phyloP scores from a whole-genome alignment of 225 moss, liverwort and hornwort genomes.

The Pseudoscleropodium purum region DNA sequence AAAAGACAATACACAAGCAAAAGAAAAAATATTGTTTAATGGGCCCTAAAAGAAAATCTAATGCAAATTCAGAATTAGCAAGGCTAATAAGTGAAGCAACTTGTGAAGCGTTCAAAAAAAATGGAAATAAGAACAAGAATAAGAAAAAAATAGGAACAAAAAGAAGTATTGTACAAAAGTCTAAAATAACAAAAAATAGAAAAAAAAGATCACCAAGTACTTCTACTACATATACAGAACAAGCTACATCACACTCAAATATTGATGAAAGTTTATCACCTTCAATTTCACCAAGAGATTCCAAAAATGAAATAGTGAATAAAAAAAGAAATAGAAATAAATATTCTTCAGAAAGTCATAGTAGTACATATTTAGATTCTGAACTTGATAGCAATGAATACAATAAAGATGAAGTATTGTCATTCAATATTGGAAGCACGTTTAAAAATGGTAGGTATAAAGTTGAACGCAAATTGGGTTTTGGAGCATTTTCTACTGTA shows the following conservation, averaged over 20 bases:
- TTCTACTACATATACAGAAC: background rate
- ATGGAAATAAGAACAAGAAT: background rate
- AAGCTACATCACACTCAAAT: background rate
- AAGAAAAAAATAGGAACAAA: background rate
- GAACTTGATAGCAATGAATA: background rate
- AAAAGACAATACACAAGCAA: background rate
- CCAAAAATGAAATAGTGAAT: background rate
- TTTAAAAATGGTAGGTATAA: slow-evolving; percentile 28
- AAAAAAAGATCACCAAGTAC: background rate
- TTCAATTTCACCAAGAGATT: slow-evolving; percentile 11
- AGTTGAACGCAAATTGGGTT: slow-evolving; percentile 19
- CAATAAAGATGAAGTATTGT: slow-evolving; percentile 10
- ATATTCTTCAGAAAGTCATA: background rate
- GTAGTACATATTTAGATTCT: slow-evolving; percentile 4
- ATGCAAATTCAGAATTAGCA: background rate
- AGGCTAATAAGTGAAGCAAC: slow-evolving; percentile 7
- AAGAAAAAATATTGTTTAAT: background rate
- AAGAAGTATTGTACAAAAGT: background rate
- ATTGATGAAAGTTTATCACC: background rate
- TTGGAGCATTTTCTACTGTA: slow-evolving; percentile 24
- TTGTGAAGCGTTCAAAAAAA: background rate
- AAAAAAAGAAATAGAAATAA: background rate
- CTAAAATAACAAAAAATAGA: background rate
- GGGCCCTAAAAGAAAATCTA: background rate
- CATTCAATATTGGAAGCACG: background rate